Evolutionary conservation across 1,139 yeast species (phyloP).

Genomic region (Debaryomyces singareniensis): DNA sequence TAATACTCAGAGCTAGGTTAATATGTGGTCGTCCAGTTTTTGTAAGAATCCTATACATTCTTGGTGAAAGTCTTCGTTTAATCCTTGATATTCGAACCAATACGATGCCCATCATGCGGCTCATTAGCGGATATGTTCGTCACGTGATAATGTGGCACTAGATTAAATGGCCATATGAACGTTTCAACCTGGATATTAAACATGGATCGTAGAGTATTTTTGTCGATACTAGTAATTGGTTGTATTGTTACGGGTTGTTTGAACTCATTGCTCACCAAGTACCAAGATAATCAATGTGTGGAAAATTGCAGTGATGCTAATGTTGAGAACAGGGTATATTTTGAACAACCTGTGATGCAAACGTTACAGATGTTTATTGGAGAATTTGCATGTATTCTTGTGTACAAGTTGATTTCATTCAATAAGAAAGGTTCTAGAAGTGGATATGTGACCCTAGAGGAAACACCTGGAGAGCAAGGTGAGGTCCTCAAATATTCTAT

Average conservation of each 20-base stretch:
- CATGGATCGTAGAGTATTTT: conserved; percentile 1
- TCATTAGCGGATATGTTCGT: too few relatives aligned
- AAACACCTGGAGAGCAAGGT: conserved; percentile 2
- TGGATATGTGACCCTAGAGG: conserved; percentile 6
- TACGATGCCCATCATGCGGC: conserved; percentile 37
- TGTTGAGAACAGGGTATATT: conserved; percentile 32
- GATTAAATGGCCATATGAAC: too few relatives aligned
- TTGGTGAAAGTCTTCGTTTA: too few relatives aligned
- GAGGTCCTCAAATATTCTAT: too few relatives aligned
- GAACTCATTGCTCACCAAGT: conserved; percentile 73
- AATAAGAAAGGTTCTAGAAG: conserved; percentile 7
- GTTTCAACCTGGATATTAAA: not conserved
- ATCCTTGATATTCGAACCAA: not conserved
- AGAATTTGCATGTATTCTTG: conserved; percentile 50
- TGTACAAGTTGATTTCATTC: conserved; percentile 29
- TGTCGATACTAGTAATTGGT: conserved; percentile 2
- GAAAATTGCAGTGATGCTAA: conserved; percentile 46
- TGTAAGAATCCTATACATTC: too few relatives aligned
- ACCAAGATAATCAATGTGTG: conserved; percentile 73
- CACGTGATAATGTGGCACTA: not conserved
- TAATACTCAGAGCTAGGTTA: too few relatives aligned
- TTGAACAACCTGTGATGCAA: conserved; percentile 77
- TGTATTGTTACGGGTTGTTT: conserved; percentile 46
- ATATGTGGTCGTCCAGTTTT: too few relatives aligned
- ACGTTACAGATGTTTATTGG: conserved; percentile 81